Base-by-base conservation (phyloP, 2,329 filamentous ascomycete species). In the Metarhizium album region DNA sequence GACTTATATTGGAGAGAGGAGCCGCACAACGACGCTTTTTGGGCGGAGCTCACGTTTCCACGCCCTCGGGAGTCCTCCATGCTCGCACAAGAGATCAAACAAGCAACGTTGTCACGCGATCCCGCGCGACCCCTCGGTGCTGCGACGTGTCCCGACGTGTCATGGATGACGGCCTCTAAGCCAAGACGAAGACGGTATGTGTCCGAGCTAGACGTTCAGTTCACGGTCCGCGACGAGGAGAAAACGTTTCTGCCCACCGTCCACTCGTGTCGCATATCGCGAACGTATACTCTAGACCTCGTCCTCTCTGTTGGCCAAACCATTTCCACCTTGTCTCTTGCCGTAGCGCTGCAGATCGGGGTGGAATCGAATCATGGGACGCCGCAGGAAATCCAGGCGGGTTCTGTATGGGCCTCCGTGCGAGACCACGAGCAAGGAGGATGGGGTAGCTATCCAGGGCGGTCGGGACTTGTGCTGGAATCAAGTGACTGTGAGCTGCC, bases 181-280 rank as follows among this genome's bases (percentile, higher is more conserved):
- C n/a, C n/a, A 9, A 22, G 37, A 3, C n/a, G n/a, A 4, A 40
- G 18, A 18, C 29, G 33, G 3, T 29, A 8, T 18, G 33, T 38
- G 3, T 38, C 46, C n/a, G 46, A 47, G 9, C 9, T 47, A 3
- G 33, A 47, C n/a, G 3, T 47, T 13, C 46, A 18, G 20, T 47
- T 47, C 22, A 24, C 31, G 9, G 9, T 47, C 13, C 46, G 33
- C n/a, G 8, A 16, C 46, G 27, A 29, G 18, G 27, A 5, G 31
- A 29, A 37, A 8, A 24, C 40, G 18, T 47, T 37, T 24, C 31
- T 47, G 18, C 46, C 46, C 2, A 38, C 46, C 5, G 38, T 47
- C 18, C 46, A 47, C 33, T 47, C 46, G 9, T 47, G 46, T 16
- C 46, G 33, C 20, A 47, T 47, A n/a, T 47, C 46, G 4, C 46